Conservation (phyloP, 129 eudicot genomes). For the Flaveria sonorensis region DNA sequence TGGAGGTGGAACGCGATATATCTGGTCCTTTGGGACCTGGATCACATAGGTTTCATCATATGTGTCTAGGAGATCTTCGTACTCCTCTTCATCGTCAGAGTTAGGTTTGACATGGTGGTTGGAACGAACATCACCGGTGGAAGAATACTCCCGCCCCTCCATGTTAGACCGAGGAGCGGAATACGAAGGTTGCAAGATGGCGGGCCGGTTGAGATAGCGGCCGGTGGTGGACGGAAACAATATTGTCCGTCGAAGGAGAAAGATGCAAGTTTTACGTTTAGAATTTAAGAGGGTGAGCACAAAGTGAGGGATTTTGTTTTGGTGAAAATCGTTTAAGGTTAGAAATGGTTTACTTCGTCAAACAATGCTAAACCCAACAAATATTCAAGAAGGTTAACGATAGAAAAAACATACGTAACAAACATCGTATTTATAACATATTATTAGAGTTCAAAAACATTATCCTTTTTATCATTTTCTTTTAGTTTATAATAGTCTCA, state of each 20-base stretch:
- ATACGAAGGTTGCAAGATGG: constrained; percentile 19
- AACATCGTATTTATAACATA: background rate
- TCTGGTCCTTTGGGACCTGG: constrained; percentile 75
- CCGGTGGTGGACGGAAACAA: constrained; percentile 20
- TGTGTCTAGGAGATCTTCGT: constrained; percentile 38
- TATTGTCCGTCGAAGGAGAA: background rate
- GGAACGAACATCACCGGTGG: constrained; percentile 4
- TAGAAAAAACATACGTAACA: background rate
- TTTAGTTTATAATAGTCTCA: no score
- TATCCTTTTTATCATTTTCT: no score
- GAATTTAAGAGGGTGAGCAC: constrained; percentile 19
- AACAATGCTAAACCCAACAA: background rate
- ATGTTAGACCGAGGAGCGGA: constrained; percentile 33
- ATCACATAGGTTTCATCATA: constrained; percentile 50
- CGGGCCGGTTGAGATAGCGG: constrained; percentile 24
- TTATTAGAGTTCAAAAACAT: no score
- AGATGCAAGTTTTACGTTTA: background rate
- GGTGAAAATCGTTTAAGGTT: background rate
- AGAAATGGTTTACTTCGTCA: constrained; percentile 19
- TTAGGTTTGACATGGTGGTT: constrained; percentile 16
- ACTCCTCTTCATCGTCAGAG: constrained; percentile 25
- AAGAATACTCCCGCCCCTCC: constrained; percentile 42
- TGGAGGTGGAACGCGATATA: constrained; percentile 66
- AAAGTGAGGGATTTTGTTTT: constrained; percentile 27
- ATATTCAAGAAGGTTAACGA: background rate